Percentiles rank a stretch among this genome's conserved stretches.
Evolutionary conservation across 2,329 filamentous ascomycete genomes (phyloP).

Genomic region (Ophiocordyceps australis): DNA sequence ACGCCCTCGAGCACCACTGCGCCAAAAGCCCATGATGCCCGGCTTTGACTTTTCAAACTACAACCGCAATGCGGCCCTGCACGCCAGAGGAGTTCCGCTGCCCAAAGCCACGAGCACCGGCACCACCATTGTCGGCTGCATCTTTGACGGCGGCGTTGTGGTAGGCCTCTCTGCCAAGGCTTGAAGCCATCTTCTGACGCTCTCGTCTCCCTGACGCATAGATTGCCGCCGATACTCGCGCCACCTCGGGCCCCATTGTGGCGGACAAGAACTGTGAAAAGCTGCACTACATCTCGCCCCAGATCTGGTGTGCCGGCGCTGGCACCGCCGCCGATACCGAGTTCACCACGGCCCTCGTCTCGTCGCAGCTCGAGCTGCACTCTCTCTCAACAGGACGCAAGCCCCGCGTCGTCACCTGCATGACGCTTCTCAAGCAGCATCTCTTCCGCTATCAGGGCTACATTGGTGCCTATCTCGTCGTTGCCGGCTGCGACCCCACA

Average conservation of each 20-base stretch:
- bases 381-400: slow-evolving; percentile 90
- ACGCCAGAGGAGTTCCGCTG: slow-evolving; percentile 81
- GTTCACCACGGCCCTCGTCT: slow-evolving; percentile 97
- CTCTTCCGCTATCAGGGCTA: slow-evolving; percentile 96
- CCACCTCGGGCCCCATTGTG: slow-evolving; percentile 92
- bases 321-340: slow-evolving; percentile 97
- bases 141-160: slow-evolving; percentile 92
- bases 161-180: slow-evolving; percentile 28
- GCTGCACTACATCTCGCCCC: slow-evolving; percentile 93
- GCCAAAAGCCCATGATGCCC: slow-evolving; percentile 45
- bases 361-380: slow-evolving; percentile 95
- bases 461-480: slow-evolving; percentile 94
- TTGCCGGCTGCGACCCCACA: slow-evolving; percentile 91
- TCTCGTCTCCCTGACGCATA: slow-evolving; percentile 13
- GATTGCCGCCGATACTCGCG: slow-evolving; percentile 97
- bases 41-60: slow-evolving; percentile 99
- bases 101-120: slow-evolving; percentile 97
- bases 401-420: slow-evolving; percentile 94
- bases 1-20: slow-evolving; percentile 3
- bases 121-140: slow-evolving; percentile 95
- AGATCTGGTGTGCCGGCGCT: slow-evolving; percentile 98
- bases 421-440: slow-evolving; percentile 99
- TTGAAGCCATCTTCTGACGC: too few relatives aligned
- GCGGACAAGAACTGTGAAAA: slow-evolving; percentile 99
- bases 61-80: slow-evolving; percentile 94